Evolutionary conservation across 495 filamentous ascomycete species (phyloP).

Genomic region (Tuber melanosporum): DNA sequence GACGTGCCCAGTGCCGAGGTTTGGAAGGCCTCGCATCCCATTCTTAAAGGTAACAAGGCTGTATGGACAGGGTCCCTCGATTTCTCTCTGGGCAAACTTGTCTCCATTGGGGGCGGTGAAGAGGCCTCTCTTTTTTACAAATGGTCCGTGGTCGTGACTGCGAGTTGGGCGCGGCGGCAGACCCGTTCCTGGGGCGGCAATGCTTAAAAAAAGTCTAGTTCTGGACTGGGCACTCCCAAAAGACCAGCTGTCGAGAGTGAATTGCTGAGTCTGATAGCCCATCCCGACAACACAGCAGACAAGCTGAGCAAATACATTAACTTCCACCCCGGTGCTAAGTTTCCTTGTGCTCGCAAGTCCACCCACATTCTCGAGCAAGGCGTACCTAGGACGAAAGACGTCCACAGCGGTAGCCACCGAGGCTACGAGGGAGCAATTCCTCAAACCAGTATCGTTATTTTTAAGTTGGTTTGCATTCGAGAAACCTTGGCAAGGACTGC

Average conservation of each 20-base stretch:
- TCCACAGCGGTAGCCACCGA: slow-evolving; percentile 68
- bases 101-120: slow-evolving; percentile 58
- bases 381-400: slow-evolving; percentile 65
- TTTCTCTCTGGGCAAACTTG: slow-evolving; percentile 51
- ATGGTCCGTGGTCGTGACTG: slow-evolving; percentile 56
- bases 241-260: slow-evolving; percentile 61
- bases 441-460: slow-evolving; percentile 46
- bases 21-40: slow-evolving; percentile 55
- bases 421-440: slow-evolving; percentile 64
- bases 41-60: slow-evolving; percentile 48
- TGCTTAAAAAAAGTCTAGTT: slow-evolving; percentile 58
- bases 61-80: slow-evolving; percentile 52
- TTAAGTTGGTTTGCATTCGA: slow-evolving; percentile 54
- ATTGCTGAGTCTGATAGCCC: slow-evolving; percentile 63
- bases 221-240: slow-evolving; percentile 58
- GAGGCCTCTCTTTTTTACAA: slow-evolving; percentile 43
- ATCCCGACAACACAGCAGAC: slow-evolving; percentile 63
- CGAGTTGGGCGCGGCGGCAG: slow-evolving; percentile 51
- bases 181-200: slow-evolving; percentile 56
- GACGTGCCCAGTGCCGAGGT: slow-evolving; percentile 51
- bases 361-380: slow-evolving; percentile 65
- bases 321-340: slow-evolving; percentile 38
- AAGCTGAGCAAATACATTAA: slow-evolving; percentile 62
- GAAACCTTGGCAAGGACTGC: slow-evolving; percentile 69
- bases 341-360: slow-evolving; percentile 49